Base-by-base conservation (phyloP, 2,329 filamentous ascomycete species). In the Alternaria infectoria region DNA sequence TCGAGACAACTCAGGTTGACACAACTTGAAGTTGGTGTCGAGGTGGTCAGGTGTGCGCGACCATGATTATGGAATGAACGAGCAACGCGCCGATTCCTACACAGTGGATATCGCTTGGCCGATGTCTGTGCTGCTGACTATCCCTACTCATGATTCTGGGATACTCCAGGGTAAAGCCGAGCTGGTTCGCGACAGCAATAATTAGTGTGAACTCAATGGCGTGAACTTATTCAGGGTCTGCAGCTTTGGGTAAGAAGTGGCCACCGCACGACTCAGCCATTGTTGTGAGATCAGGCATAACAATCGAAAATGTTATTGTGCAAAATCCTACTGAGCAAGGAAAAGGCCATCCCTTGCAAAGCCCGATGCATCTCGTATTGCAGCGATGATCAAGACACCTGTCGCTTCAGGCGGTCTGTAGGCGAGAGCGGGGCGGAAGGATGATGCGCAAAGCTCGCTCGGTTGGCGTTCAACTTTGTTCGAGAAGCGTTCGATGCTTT, bases 381-480 rank as follows among this genome's bases (percentile, higher is more conserved):
- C n/a, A 40, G 19, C 40, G 26, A 21, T 54, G 47, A 26, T 40
- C 44, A 46, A 46, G 19, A 23, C 19, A 23, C 19, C 13, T n/a
- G 44, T 45, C 25, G 28, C 21, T 57, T 55, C 44, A 46, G 43
- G 51, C 52, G 51, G 25, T 47, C 44, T 50, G 44, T 57, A 36
- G 17, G 52, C 56, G 61, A 64, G 61, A 60, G 60, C 64, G 70
- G 65, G 65, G 65, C 64, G 64, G 66, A 62, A 65, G 66, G 67
- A 67, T 57, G 58, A 57, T 56, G 57, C 43, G 57, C 57, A 60
- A 56, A 62, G 69, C 58, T 58, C 61, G 61, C 69, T 73, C 70
- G 69, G 70, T 71, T 72, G 69, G 70, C 69, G 65, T 58, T 60
- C 54, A 66, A 65, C 28, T 62, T 56, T 62, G 62, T 72, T 71